Evolutionary conservation across 108 stramenopile species (phyloP).

Genomic region (Halocafeteria seosinensis): DNA sequence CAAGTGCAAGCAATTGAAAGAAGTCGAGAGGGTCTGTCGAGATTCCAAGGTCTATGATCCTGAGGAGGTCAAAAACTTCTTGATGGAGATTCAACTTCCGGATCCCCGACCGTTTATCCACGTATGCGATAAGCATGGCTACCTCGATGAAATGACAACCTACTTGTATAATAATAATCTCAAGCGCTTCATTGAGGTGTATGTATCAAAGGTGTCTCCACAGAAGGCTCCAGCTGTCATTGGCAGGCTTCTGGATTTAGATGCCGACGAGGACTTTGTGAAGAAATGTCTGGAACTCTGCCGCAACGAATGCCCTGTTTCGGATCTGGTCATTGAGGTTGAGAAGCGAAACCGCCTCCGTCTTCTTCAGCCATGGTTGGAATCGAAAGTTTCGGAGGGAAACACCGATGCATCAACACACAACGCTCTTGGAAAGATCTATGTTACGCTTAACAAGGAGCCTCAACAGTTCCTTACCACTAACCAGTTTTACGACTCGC

Average conservation of each 20-base stretch:
- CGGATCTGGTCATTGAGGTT: slow-evolving; percentile 92
- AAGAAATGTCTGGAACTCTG: slow-evolving; percentile 90
- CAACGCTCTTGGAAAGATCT: slow-evolving; percentile 99
- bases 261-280: slow-evolving; percentile 79
- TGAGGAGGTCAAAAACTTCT: slow-evolving; percentile 88
- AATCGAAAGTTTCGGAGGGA: slow-evolving; percentile 94
- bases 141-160: slow-evolving; percentile 91
- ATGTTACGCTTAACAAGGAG: slow-evolving; percentile 94
- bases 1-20: slow-evolving; percentile 81
- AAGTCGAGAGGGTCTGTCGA: slow-evolving; percentile 94
- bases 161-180: slow-evolving; percentile 96
- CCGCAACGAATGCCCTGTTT: slow-evolving; percentile 78
- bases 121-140: slow-evolving; percentile 96
- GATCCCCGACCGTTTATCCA: slow-evolving; percentile 97
- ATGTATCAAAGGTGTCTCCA: slow-evolving; percentile 91
- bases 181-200: slow-evolving; percentile 96
- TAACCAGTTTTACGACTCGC: slow-evolving; percentile 99
- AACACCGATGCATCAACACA: slow-evolving; percentile 96
- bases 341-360: slow-evolving; percentile 82
- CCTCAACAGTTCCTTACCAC: slow-evolving; percentile 87
- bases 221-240: slow-evolving; percentile 92
- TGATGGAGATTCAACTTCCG: slow-evolving; percentile 92
- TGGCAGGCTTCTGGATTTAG: slow-evolving; percentile 91
- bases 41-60: slow-evolving; percentile 95
- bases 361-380: slow-evolving; percentile 91